Evolutionary conservation across 1,139 yeast species (phyloP).

Genomic region (Saccharomyces hybrid): DNA sequence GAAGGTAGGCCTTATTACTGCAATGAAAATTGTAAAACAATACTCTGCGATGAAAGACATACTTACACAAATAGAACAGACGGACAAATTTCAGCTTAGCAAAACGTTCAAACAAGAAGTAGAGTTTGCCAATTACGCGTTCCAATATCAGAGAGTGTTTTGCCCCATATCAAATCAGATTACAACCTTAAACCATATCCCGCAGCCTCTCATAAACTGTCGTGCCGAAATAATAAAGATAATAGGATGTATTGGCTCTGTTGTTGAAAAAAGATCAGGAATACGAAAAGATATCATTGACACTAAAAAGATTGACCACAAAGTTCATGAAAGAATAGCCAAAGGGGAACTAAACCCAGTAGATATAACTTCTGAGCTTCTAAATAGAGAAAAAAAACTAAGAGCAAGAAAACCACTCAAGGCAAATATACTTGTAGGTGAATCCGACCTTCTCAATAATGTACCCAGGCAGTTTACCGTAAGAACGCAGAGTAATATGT

Average conservation of each 20-base stretch:
- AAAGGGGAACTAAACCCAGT: constrained; percentile 59
- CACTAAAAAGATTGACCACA: constrained; percentile 32
- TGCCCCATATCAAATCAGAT: constrained; percentile 47
- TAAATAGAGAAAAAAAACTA: neutral
- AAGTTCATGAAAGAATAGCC: constrained; percentile 49
- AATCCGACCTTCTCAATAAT: neutral
- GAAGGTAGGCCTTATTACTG: constrained; percentile 71
- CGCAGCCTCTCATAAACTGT: constrained; percentile 30
- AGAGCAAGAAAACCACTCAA: neutral
- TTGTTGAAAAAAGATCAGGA: constrained; percentile 13
- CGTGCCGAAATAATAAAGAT: constrained; percentile 29
- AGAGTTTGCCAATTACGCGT: constrained; percentile 63
- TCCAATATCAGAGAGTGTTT: constrained; percentile 76
- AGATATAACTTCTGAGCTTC: neutral
- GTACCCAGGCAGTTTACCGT: too few species aligned
- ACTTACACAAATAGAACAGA: constrained; percentile 47
- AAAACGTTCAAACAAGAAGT: constrained; percentile 51
- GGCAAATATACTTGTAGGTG: neutral
- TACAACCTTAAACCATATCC: constrained; percentile 51
- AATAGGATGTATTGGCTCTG: constrained; percentile 58
- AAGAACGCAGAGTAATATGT: too few species aligned
- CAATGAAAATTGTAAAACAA: constrained; percentile 51
- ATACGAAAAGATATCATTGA: constrained; percentile 21
- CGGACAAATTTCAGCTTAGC: constrained; percentile 51
- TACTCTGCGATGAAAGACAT: constrained; percentile 46